Percentiles rank a stretch among this genome's conserved stretches.
These are phyloP conservation scores for Penicillium sp. DNA, from an alignment of 2,329 filamentous ascomycete genomes.

Conservation along the genomic window DNA sequence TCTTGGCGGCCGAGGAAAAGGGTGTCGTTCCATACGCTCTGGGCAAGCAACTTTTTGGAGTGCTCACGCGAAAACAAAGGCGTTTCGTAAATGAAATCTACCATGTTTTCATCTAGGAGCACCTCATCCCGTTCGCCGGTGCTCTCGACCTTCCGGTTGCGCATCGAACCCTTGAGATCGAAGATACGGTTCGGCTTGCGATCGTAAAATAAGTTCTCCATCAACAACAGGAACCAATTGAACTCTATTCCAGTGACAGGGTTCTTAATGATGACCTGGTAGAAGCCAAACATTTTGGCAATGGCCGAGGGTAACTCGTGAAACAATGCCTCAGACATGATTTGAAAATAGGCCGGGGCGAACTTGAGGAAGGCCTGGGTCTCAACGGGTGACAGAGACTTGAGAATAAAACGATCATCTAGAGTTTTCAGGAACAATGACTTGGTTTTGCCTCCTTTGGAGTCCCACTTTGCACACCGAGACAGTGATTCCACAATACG, in stretches of 20 bases:
- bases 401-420: constrained; percentile 90
- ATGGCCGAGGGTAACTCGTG: constrained; percentile 94
- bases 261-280: constrained; percentile 96
- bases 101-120: constrained; percentile 95
- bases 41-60: constrained; percentile 87
- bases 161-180: constrained; percentile 97
- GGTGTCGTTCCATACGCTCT: constrained; percentile 96
- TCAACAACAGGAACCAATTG: constrained; percentile 89
- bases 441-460: constrained; percentile 95
- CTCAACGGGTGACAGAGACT: constrained; percentile 86
- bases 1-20: constrained; percentile 91
- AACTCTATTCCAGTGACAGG: constrained; percentile 87
- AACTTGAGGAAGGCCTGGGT: constrained; percentile 93
- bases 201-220: constrained; percentile 98
- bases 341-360: constrained; percentile 93
- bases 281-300: constrained; percentile 98
- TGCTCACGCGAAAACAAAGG: constrained; percentile 94
- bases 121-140: constrained; percentile 97
- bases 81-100: constrained; percentile 97
- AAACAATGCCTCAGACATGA: constrained; percentile 95
- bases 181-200: constrained; percentile 86
- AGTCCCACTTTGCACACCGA: constrained; percentile 96
- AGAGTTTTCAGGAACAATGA: constrained; percentile 96
- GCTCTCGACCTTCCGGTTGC: constrained; percentile 93
- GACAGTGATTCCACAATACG: constrained; percentile 94